Conservation (phyloP, 1,284 basidiomycete genomes). For the Phellopilus nigrolimitatus region DNA sequence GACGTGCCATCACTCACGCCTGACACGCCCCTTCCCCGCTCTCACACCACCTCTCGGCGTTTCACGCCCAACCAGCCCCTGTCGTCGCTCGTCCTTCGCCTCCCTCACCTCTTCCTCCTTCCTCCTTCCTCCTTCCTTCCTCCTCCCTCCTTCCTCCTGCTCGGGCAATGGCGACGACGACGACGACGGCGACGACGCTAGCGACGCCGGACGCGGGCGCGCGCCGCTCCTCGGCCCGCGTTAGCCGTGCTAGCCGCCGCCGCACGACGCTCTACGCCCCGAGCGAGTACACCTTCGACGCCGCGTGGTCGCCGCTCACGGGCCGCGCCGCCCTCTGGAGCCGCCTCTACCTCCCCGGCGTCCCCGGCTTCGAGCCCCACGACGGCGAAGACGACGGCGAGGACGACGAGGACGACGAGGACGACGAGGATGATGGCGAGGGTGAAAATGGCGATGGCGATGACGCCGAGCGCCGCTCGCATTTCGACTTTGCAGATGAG, state of each 20-base stretch:
- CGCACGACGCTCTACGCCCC: constrained; percentile 11
- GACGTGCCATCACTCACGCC: too few species aligned
- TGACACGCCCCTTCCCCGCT: too few species aligned
- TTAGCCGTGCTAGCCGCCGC: background rate
- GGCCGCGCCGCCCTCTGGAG: background rate
- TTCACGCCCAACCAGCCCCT: background rate
- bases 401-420: constrained; percentile 9
- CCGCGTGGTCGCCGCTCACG: constrained; percentile 6
- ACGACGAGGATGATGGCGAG: background rate
- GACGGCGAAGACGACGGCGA: constrained; percentile 8
- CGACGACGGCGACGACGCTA: background rate
- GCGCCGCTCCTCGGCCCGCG: background rate
- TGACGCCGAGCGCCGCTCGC: background rate
- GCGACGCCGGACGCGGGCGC: too few species aligned
- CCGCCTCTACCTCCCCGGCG: background rate
- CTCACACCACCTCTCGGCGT: background rate
- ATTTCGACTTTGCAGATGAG: background rate
- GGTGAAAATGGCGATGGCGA: background rate
- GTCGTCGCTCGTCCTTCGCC: background rate
- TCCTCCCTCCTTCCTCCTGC: background rate
- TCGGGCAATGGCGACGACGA: background rate
- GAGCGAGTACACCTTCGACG: constrained; percentile 12
- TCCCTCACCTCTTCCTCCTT: background rate
- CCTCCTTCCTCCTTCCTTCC: background rate
- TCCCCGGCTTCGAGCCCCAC: background rate